Evolutionary conservation across 176 grass and related monocot species (phyloP).

Genomic region (Urochloa ruziziensis): DNA sequence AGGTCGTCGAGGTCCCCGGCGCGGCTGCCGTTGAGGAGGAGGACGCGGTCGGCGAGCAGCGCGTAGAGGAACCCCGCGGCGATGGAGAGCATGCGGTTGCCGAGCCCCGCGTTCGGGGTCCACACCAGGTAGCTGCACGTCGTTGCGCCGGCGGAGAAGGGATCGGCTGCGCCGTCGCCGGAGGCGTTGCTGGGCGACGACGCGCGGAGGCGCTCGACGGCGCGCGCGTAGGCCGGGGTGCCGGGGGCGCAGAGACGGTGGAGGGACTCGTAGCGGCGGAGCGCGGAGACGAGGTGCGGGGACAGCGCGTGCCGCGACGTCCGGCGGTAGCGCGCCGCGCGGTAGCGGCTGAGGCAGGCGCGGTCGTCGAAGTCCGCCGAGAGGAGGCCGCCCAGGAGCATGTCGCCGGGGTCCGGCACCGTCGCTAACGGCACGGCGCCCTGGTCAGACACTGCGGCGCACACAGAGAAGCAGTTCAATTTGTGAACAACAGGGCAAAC

Average conservation of each 20-base stretch:
- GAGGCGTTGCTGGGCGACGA: conserved; percentile 24
- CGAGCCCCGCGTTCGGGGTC: conserved; percentile 43
- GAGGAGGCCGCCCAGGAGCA: conserved; percentile 67
- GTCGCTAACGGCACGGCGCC: neutral
- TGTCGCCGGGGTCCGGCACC: conserved; percentile 31
- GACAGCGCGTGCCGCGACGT: conserved; percentile 36
- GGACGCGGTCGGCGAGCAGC: conserved; percentile 49
- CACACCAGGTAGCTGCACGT: conserved; percentile 66
- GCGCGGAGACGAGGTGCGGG: conserved; percentile 38
- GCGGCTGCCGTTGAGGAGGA: conserved; percentile 31
- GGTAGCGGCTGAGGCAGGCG: conserved; percentile 72
- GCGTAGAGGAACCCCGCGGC: conserved; percentile 61
- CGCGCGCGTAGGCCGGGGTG: conserved; percentile 38
- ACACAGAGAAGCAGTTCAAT: neutral
- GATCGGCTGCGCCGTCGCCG: neutral
- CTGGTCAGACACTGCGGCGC: neutral
- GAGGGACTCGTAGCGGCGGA: conserved; percentile 57
- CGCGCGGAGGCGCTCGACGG: conserved; percentile 25
- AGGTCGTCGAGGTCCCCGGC: conserved; percentile 18
- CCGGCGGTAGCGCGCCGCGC: conserved; percentile 39
- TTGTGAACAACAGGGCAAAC: too few relatives aligned
- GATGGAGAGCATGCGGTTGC: conserved; percentile 55
- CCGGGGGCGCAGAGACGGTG: conserved; percentile 52
- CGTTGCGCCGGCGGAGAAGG: neutral
- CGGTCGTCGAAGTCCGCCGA: conserved; percentile 48